Conservation (phyloP, 2,329 filamentous ascomycete genomes). For the Colletotrichum graminicola region DNA sequence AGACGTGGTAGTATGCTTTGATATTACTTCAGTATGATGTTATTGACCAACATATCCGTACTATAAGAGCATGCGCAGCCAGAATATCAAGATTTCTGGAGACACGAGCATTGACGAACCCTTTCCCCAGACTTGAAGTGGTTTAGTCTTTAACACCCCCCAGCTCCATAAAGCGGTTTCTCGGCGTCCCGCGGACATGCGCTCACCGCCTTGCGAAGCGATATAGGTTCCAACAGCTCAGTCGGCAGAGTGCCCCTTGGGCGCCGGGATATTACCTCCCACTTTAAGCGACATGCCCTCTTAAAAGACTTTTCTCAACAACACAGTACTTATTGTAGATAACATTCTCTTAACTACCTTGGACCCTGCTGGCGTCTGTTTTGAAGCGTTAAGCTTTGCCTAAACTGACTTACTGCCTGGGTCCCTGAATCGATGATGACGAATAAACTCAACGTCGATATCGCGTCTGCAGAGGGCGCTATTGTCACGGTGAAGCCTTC, state of each 20-base stretch:
- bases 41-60: background rate
- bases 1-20: background rate
- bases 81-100: background rate
- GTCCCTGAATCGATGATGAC: background rate
- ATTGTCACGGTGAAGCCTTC: background rate
- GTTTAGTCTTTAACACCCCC: background rate
- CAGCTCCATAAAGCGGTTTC: background rate
- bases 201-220: conserved; percentile 13
- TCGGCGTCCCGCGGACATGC: background rate
- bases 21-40: background rate
- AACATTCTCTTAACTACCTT: background rate
- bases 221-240: conserved; percentile 12
- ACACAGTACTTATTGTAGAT: background rate
- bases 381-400: background rate
- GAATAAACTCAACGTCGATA: background rate
- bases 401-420: background rate
- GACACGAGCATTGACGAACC: background rate
- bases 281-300: conserved; percentile 9
- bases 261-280: background rate
- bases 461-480: background rate
- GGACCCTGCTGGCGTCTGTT: background rate
- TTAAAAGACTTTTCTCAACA: background rate
- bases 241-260: conserved; percentile 7
- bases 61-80: background rate
- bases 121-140: background rate